Base-by-base conservation (phyloP, 495 filamentous ascomycete species). In the Umbilicaria muhlenbergii region DNA sequence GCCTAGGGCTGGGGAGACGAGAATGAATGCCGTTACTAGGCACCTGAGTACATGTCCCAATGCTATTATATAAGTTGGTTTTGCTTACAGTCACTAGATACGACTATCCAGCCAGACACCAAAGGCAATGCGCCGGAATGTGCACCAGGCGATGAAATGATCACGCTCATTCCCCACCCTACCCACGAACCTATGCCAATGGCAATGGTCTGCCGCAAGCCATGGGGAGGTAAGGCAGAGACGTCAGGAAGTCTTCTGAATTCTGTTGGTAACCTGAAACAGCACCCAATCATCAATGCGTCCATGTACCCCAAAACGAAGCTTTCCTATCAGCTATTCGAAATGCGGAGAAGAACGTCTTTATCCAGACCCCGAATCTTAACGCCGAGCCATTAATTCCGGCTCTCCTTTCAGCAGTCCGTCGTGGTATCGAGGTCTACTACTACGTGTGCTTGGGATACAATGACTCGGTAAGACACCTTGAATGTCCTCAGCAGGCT, bases 391-490 rank as follows among this genome's bases (percentile, higher is more conserved):
- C 79, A 0, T 65, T 84, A 0, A 44, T 81, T 1, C 70, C 78
- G 1, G 74, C 77, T 3, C 60, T 86, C 17, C 45, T 68, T 1
- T 68, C 70, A 15, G 81, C 82, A 1, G 70, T 75, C n/a, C 67
- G 74, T 40, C 67, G 80, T 13, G 80, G 80, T 12, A 61, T 85
- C 2, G 60, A 72, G 11, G 75, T 86, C 2, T 73, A 70, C 2
- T 78, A 69, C 52, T 86, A 83, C 45, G 60, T 86, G 16, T 83
- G 78, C 42, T 68, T 86, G 1, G 80, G 83, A 1, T 88, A 88
- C 56, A 86, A 86, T 49, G 82, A 88, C 47, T 64, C 75, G 7
- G 24, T 28, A 28, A 28, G 24, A 5, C 24, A 28, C 4, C 24
- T 6, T 6, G 8, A 5, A 10, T 6, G 4, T 28, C 24, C 1